phyloP scores from a whole-genome alignment of 1,284 basidiomycete species.

The Puccinia coronata region DNA sequence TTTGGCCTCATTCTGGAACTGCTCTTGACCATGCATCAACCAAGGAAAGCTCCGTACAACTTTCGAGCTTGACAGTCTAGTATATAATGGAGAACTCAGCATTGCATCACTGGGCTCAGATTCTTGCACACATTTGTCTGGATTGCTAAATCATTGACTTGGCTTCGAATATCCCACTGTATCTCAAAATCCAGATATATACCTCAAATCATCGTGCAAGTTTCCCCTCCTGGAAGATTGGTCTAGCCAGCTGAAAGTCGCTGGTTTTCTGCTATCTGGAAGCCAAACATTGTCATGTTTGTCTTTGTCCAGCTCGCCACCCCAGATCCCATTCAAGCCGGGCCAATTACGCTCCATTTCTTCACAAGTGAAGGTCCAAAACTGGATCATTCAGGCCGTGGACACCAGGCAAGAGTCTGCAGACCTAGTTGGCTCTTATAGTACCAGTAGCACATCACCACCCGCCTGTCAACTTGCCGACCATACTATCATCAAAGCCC shows the following conservation, averaged over 20 bases:
- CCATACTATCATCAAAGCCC: slow-evolving; percentile 18
- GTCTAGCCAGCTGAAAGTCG: background rate
- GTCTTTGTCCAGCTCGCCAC: background rate
- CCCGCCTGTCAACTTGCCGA: no score
- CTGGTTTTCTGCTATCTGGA: background rate
- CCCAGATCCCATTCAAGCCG: slow-evolving; percentile 16
- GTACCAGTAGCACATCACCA: background rate
- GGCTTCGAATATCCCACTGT: background rate
- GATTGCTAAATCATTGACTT: background rate
- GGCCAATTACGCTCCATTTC: slow-evolving; percentile 14
- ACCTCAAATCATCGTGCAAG: no score
- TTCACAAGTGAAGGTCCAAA: slow-evolving; percentile 18
- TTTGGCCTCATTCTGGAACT: background rate
- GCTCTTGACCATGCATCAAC: background rate
- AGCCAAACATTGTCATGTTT: background rate
- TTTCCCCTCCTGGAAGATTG: background rate
- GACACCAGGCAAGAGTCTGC: background rate
- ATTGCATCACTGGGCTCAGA: no score
- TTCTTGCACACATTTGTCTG: background rate
- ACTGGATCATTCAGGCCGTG: slow-evolving; percentile 11
- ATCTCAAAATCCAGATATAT: background rate
- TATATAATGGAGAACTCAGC: no score
- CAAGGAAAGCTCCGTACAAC: background rate
- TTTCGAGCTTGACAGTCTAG: background rate
- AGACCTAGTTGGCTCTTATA: no score